Percentiles rank a stretch among this genome's conserved stretches.
Evolutionary conservation across 345 rosid genomes (phyloP).

Genomic region (Salix purpurea): DNA sequence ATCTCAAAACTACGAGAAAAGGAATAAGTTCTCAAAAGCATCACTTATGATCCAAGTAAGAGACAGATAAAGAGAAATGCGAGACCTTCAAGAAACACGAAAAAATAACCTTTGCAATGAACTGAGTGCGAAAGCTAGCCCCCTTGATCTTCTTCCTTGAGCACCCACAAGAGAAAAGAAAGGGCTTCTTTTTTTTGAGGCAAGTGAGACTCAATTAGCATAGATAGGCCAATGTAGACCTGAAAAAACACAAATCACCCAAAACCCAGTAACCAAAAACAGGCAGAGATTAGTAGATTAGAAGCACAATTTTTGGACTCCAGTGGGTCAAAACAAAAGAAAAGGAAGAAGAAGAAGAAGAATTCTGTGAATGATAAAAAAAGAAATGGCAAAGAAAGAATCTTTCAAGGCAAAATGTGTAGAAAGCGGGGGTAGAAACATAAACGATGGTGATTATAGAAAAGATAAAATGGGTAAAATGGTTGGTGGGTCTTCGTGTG

Average conservation of each 20-base stretch:
- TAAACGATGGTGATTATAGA: not conserved
- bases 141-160: slow-evolving; percentile 49
- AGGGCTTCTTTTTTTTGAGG: slow-evolving; percentile 32
- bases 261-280: slow-evolving; percentile 27
- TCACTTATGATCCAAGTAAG: slow-evolving; percentile 75
- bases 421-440: not conserved
- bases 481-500: slow-evolving; percentile 52
- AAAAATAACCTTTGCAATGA: slow-evolving; percentile 26
- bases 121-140: slow-evolving; percentile 7
- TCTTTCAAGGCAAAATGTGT: slow-evolving; percentile 31
- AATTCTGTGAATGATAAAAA: slow-evolving; percentile 7
- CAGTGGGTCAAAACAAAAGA: slow-evolving; percentile 12
- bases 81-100: slow-evolving; percentile 9
- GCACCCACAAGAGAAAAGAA: slow-evolving; percentile 42
- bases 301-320: slow-evolving; percentile 32
- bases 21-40: slow-evolving; percentile 38
- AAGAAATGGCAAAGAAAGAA: slow-evolving; percentile 15
- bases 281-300: slow-evolving; percentile 31
- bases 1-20: slow-evolving; percentile 10
- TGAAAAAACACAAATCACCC: slow-evolving; percentile 26
- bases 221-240: slow-evolving; percentile 42
- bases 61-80: slow-evolving; percentile 37
- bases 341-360: not conserved
- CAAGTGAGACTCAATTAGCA: slow-evolving; percentile 43
- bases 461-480: slow-evolving; percentile 26